Base-by-base conservation (phyloP, 192 early-diverging fungal genomes). In the Geranomyces michiganensis region DNA sequence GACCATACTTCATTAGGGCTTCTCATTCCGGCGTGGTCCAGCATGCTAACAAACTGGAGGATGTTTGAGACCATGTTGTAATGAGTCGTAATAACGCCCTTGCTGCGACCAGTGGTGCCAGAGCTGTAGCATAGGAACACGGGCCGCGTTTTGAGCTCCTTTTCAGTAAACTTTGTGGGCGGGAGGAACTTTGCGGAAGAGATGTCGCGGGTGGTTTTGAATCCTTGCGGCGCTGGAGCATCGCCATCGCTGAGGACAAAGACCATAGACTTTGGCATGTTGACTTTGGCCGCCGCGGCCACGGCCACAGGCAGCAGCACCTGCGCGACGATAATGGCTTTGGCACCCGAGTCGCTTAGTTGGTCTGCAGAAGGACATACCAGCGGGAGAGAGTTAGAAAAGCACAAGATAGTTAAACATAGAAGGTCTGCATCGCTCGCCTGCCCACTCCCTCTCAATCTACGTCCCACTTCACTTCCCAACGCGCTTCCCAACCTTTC, bases 1-100 rank as follows among this genome's bases (percentile, higher is more conserved):
- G 87, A 77, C 17, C 67, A 81, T 15, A 73, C 72, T 26, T 80
- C 68, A 24, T 58, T 53, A 1, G 62, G 65, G 21, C 36, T 41
- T 41, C 36, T 41, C 36, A 41, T 41, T 10, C 36, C 36, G 36
- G 36, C 36, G 36, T 41, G 36, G 36, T 41, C 36, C 3, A 41
- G 36, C 36, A 41, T 24, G 46, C 36, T 41, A 10, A 41, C 36
- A 41, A 41, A 78, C 64, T 92, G 89, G 22, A 78, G 24, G 17
- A 88, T 76, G 68, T 96, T 95, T 27, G 93, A 82, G 10, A 92
- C 88, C 70, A 95, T 85, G 81, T 94, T 95, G 12, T 73, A 70
- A 60, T 95, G 93, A 26, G 90, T 93, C 1, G 90, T 87, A 56
- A 85, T 80, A 19, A 97, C 92, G 49, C 64, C 67, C 44, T 89